phyloP scores from a whole-genome alignment of 1,284 basidiomycete species.

The Wallemia hederae region DNA sequence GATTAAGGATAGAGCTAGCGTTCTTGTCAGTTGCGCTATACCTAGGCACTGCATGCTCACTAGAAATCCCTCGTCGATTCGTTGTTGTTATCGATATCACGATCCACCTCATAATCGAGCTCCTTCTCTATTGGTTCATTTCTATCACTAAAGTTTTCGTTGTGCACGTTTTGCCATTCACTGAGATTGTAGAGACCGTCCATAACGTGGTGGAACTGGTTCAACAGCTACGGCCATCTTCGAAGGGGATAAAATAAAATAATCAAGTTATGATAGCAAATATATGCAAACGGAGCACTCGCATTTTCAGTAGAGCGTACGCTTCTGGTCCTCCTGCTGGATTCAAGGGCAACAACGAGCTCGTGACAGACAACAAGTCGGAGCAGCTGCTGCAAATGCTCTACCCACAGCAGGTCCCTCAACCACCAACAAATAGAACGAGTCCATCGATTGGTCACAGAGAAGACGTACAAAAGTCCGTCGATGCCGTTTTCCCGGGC shows the following conservation, averaged over 20 bases:
- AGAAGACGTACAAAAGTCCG: neutral
- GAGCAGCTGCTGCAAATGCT: neutral
- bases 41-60: neutral
- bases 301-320: neutral
- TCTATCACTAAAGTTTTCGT: neutral
- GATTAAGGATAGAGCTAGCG: slow-evolving; percentile 10
- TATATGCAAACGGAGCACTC: neutral
- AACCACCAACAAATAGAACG: neutral
- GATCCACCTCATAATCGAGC: neutral
- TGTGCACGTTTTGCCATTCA: neutral
- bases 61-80: neutral
- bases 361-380: neutral
- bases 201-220: neutral
- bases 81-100: neutral
- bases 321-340: neutral
- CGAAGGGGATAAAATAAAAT: too few relatives aligned
- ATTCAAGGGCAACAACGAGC: neutral
- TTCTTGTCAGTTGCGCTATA: neutral
- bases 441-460: neutral
- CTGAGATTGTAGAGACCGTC: neutral
- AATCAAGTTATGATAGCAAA: neutral
- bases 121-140: neutral
- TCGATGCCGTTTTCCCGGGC: neutral
- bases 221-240: too few relatives aligned
- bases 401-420: neutral